Percentiles rank a stretch among this genome's conserved stretches.
Evolutionary conservation across 768 basidiomycete species (phyloP).

Genomic region (Tylopilus vinaceipallidus): DNA sequence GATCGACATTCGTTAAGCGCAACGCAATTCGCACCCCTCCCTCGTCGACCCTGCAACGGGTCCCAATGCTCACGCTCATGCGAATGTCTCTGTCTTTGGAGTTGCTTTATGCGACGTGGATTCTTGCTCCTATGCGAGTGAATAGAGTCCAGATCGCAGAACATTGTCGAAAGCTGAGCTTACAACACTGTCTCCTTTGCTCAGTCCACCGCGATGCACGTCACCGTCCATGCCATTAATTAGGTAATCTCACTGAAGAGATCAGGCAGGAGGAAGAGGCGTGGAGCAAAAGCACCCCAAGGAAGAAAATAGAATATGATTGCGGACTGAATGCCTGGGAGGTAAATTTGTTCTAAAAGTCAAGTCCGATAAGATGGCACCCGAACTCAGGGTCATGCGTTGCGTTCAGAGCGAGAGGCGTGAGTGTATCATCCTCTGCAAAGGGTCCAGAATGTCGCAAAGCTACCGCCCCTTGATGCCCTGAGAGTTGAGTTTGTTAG

Average conservation of each 20-base stretch:
- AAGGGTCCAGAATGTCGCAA: conserved; percentile 56
- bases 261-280: conserved; percentile 52
- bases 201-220: conserved; percentile 72
- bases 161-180: conserved; percentile 50
- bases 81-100: conserved; percentile 55
- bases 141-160: conserved; percentile 42
- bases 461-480: conserved; percentile 74
- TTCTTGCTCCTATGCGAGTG: background rate
- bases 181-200: conserved; percentile 52
- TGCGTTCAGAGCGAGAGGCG: conserved; percentile 46
- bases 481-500: conserved; percentile 83
- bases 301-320: conserved; percentile 53
- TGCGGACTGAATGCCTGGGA: conserved; percentile 62
- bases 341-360: no score
- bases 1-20: no score
- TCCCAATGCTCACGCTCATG: no score
- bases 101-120: conserved; percentile 69
- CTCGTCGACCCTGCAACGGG: no score
- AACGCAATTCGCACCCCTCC: no score
- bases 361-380: no score
- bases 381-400: conserved; percentile 71
- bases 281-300: conserved; percentile 37
- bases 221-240: conserved; percentile 64
- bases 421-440: background rate
- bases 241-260: conserved; percentile 59